Conservation (phyloP, 2,329 filamentous ascomycete genomes). For the Talaromyces atroroseus region DNA sequence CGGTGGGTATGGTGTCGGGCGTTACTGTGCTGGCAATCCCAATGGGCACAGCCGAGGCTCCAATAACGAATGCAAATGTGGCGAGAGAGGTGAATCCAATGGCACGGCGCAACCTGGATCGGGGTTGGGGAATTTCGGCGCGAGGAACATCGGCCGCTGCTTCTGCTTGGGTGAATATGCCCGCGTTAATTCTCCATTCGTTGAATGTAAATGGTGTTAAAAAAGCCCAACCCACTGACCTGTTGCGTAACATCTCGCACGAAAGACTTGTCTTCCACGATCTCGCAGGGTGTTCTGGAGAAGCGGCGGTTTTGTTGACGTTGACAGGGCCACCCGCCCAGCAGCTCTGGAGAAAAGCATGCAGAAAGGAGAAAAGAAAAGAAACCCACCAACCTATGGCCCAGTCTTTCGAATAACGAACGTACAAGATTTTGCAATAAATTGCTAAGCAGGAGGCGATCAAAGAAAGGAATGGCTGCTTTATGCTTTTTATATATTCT, state of each 20-base stretch:
- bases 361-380: background rate
- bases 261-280: background rate
- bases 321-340: slow-evolving; percentile 1
- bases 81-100: slow-evolving; percentile 34
- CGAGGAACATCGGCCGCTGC: background rate
- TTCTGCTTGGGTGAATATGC: background rate
- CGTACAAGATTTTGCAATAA: background rate
- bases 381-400: background rate
- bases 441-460: background rate
- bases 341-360: slow-evolving; percentile 7
- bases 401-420: background rate
- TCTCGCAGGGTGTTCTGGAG: background rate
- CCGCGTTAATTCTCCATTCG: background rate
- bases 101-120: slow-evolving; percentile 29
- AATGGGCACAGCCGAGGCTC: slow-evolving; percentile 24
- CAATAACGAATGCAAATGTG: slow-evolving; percentile 28
- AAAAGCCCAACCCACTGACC: background rate
- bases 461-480: background rate
- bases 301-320: slow-evolving; percentile 8
- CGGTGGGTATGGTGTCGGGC: slow-evolving; percentile 47
- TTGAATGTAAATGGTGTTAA: background rate
- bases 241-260: slow-evolving; percentile 2
- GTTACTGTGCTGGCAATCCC: slow-evolving; percentile 28
- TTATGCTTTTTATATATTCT: background rate
- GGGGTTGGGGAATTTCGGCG: slow-evolving; percentile 16